Evolutionary conservation across 192 early-diverging fungal genomes (phyloP).

Genomic region (Linnemannia exigua): DNA sequence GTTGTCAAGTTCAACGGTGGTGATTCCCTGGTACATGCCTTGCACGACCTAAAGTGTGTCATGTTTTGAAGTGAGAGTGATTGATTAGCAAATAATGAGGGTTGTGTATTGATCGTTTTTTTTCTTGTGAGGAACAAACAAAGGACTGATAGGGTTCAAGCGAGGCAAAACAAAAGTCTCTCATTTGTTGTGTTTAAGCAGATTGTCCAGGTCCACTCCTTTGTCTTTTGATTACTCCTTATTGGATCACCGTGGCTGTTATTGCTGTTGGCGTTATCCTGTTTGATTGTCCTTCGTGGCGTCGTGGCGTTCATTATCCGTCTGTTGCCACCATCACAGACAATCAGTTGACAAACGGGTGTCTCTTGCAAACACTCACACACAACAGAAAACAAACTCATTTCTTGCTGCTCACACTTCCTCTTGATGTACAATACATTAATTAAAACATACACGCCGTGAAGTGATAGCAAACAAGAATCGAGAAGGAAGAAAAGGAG

Average conservation of each 20-base stretch:
- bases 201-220: neutral
- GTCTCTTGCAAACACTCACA: neutral
- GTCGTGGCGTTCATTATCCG: neutral
- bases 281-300: too few relatives aligned
- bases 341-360: neutral
- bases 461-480: neutral
- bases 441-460: neutral
- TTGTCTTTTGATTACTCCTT: neutral
- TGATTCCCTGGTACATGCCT: slow-evolving; percentile 98
- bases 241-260: neutral
- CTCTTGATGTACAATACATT: neutral
- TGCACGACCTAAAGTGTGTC: slow-evolving; percentile 75
- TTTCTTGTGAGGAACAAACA: neutral
- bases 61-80: neutral
- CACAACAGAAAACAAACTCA: neutral
- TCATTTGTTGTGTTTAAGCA: neutral
- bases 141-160: too few relatives aligned
- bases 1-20: slow-evolving; percentile 97
- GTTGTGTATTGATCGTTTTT: neutral
- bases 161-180: too few relatives aligned
- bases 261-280: neutral
- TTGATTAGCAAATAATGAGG: slow-evolving; percentile 6
- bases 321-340: neutral
- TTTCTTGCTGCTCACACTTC: neutral
- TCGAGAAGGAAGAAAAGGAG: neutral